These are phyloP conservation scores for Aspergillus unguis DNA, from an alignment of 2,329 filamentous ascomycete genomes.

Conservation along the genomic window DNA sequence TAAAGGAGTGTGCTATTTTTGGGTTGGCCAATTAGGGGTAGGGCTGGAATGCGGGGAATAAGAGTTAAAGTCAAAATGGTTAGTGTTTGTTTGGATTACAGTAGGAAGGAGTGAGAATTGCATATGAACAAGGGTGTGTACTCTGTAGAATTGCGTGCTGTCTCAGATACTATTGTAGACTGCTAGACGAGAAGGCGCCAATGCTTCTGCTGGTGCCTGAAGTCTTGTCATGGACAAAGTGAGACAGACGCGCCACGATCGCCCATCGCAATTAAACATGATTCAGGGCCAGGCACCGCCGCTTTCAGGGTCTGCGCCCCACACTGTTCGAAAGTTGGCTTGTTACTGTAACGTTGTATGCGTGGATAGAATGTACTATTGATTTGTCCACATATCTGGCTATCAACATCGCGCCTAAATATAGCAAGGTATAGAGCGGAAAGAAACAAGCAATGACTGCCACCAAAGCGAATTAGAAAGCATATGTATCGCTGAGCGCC, in stretches of 20 bases:
- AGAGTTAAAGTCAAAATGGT: too few species aligned
- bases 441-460: slow-evolving; percentile 1
- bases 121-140: too few species aligned
- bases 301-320: slow-evolving; percentile 1
- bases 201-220: neutral
- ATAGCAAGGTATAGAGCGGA: neutral
- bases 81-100: too few species aligned
- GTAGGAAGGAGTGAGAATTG: too few species aligned
- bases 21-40: too few species aligned
- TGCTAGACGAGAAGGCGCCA: too few species aligned
- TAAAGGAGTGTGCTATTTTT: too few species aligned
- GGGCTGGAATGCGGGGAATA: too few species aligned
- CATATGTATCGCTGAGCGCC: slow-evolving; percentile 13
- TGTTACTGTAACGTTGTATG: neutral
- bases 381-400: neutral
- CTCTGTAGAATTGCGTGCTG: too few species aligned
- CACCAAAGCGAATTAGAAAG: slow-evolving; percentile 16
- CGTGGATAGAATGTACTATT: neutral
- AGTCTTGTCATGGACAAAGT: neutral
- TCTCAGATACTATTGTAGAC: too few species aligned
- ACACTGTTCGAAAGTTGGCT: neutral
- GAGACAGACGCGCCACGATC: neutral
- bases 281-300: neutral
- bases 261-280: slow-evolving; percentile 7
- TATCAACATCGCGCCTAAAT: neutral